These are phyloP conservation scores for Umbelopsis sp. DNA, from an alignment of 192 early-diverging fungal species.

Conservation along the genomic window DNA sequence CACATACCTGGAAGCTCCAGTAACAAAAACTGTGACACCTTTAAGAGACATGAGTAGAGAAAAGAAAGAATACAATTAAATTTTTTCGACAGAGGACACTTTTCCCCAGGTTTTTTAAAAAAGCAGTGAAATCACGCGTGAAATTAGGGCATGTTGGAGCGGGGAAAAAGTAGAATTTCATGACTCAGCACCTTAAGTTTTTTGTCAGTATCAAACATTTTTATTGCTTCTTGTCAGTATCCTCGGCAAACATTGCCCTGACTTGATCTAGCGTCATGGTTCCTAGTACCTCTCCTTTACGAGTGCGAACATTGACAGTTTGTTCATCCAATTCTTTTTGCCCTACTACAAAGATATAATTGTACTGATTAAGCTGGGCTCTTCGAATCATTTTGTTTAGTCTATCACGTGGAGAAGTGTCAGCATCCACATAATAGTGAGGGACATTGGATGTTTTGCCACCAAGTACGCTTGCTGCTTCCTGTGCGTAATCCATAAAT, in stretches of 20 bases:
- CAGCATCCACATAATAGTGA: slow-evolving; percentile 78
- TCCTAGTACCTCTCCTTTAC: slow-evolving; percentile 64
- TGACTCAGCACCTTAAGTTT: not conserved
- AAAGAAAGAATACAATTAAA: not conserved
- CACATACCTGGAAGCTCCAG: slow-evolving; percentile 56
- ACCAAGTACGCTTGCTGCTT: slow-evolving; percentile 44
- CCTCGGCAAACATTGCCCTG: slow-evolving; percentile 54
- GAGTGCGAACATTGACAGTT: slow-evolving; percentile 73
- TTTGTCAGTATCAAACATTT: not conserved
- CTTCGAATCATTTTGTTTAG: slow-evolving; percentile 79
- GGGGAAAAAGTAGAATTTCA: not conserved
- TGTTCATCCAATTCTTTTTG: slow-evolving; percentile 70
- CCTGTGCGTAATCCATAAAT: slow-evolving; percentile 69
- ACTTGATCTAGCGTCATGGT: slow-evolving; percentile 63
- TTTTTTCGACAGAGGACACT: not conserved
- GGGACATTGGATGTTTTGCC: slow-evolving; percentile 28
- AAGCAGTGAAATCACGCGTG: not conserved
- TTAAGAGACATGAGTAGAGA: slow-evolving; percentile 44
- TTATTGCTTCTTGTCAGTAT: slow-evolving; percentile 48
- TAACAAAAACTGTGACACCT: slow-evolving; percentile 58
- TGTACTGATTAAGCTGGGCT: slow-evolving; percentile 82
- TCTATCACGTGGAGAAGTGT: slow-evolving; percentile 62
- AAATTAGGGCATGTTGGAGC: not conserved
- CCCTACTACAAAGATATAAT: slow-evolving; percentile 87
- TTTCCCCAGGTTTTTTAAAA: no score